A percentile compares a stretch with the other conserved stretches of the same genome.
These are phyloP conservation scores for Begonia masoniana DNA, from an alignment of 306 rosid genomes.

Conservation along the genomic window DNA sequence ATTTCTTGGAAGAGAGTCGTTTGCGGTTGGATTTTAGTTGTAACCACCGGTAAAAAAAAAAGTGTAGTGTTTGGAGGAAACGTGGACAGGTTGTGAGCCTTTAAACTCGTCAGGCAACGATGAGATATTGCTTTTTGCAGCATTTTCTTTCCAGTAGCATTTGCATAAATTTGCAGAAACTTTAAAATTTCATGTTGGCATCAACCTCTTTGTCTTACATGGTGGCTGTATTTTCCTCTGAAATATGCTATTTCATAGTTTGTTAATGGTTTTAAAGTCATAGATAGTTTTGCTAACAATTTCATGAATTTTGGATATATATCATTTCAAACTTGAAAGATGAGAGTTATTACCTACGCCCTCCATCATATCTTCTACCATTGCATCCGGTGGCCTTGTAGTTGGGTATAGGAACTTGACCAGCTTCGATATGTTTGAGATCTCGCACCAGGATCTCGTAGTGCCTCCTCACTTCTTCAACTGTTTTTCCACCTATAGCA, in stretches of 20 bases:
- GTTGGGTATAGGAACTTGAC: constrained; percentile 54
- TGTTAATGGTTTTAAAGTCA: too few relatives aligned
- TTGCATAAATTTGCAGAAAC: not conserved
- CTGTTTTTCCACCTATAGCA: constrained; percentile 73
- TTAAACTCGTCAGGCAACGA: too few relatives aligned
- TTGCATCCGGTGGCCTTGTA: constrained; percentile 33
- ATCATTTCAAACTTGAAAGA: too few relatives aligned
- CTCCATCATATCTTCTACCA: constrained; percentile 18
- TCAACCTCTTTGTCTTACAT: too few relatives aligned
- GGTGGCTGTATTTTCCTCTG: too few relatives aligned
- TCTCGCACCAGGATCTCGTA: constrained; percentile 73
- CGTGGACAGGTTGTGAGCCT: constrained; percentile 10
- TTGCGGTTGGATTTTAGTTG: constrained; percentile 10
- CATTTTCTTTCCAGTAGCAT: not conserved
- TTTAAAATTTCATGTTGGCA: too few relatives aligned
- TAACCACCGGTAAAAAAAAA: constrained; percentile 3
- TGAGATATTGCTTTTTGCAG: not conserved
- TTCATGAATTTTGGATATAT: too few relatives aligned
- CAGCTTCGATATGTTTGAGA: constrained; percentile 59
- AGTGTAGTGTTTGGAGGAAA: not conserved
- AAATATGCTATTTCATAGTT: too few relatives aligned
- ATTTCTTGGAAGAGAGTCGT: constrained; percentile 8
- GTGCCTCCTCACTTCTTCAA: constrained; percentile 57
- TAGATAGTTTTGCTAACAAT: too few relatives aligned
- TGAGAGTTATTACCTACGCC: constrained; percentile 34